phyloP scores from a whole-genome alignment of 805 yeast genomes.

The Scheffersomyces stipitis region DNA sequence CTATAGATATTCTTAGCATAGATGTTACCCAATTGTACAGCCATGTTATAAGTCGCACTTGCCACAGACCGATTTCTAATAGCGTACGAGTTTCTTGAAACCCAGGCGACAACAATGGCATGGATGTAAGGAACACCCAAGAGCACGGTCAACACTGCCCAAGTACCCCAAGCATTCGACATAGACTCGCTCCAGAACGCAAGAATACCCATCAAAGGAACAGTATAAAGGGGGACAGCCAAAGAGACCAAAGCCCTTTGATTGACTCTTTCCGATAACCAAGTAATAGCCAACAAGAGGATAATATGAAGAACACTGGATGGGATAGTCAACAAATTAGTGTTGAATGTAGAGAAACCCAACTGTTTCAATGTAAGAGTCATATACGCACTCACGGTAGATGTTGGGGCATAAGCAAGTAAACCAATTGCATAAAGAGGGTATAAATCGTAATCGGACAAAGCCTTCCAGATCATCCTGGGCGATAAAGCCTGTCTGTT shows the following conservation, averaged over 20 bases:
- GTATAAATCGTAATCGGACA: slow-evolving; percentile 24
- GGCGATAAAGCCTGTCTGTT: slow-evolving; percentile 25
- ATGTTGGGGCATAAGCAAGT: slow-evolving; percentile 18
- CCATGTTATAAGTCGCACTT: slow-evolving; percentile 28
- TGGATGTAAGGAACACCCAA: slow-evolving; percentile 20
- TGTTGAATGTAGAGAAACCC: slow-evolving; percentile 22
- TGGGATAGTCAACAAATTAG: slow-evolving; percentile 25
- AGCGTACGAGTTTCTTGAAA: slow-evolving; percentile 25
- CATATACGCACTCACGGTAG: slow-evolving; percentile 12
- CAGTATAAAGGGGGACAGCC: slow-evolving; percentile 5
- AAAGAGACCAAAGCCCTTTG: slow-evolving; percentile 15
- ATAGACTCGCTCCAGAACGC: slow-evolving; percentile 11
- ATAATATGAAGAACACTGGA: slow-evolving; percentile 30
- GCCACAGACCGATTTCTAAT: slow-evolving; percentile 27
- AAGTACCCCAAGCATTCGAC: slow-evolving; percentile 11
- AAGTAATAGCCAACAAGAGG: slow-evolving; percentile 33
- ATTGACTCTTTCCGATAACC: slow-evolving; percentile 33
- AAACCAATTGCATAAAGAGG: slow-evolving; percentile 24
- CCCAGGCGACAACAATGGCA: slow-evolving; percentile 30
- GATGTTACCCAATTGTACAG: slow-evolving; percentile 24
- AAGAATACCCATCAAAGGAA: slow-evolving; percentile 5
- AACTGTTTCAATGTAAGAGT: slow-evolving; percentile 13
- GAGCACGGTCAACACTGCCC: slow-evolving; percentile 12
- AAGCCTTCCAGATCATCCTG: slow-evolving; percentile 14
- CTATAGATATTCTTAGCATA: slow-evolving; percentile 26